These are phyloP conservation scores for Eucalyptus viminalis DNA, from an alignment of 345 rosid species.

Conservation along the genomic window DNA sequence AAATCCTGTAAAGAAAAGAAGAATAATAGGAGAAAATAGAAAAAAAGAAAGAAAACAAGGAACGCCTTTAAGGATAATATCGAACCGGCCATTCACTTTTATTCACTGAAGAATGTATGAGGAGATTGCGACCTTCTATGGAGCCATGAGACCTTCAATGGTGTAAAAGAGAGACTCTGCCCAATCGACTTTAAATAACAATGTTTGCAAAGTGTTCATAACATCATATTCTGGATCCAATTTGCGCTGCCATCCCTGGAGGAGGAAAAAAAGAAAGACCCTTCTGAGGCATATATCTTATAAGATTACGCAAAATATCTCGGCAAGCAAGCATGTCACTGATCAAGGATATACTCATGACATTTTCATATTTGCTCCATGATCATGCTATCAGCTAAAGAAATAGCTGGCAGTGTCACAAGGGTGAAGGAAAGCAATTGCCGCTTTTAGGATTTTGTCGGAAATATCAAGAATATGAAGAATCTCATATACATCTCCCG, in stretches of 20 bases:
- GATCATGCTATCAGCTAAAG: not conserved
- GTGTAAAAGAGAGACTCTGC: constrained; percentile 14
- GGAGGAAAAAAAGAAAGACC: not conserved
- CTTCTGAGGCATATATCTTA: not conserved
- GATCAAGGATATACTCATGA: not conserved
- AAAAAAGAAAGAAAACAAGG: not conserved
- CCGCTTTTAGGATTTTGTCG: not conserved
- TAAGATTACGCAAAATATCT: not conserved
- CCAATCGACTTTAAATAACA: constrained; percentile 11
- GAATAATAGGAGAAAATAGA: not conserved
- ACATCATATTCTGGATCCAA: constrained; percentile 17
- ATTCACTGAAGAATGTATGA: not conserved
- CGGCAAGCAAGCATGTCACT: not conserved
- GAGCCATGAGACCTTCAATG: constrained; percentile 19
- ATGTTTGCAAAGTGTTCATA: constrained; percentile 5
- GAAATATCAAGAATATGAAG: not conserved
- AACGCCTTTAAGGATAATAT: not conserved
- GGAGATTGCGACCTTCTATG: not conserved
- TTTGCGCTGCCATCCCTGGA: constrained; percentile 18
- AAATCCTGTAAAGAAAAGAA: not conserved
- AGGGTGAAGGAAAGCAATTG: not conserved
- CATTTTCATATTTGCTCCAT: not conserved
- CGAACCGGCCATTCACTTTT: not conserved
- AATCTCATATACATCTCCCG: not conserved
- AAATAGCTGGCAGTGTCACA: not conserved